Conservation (phyloP, 192 early-diverging fungal species). For the Pilaira anomala region DNA sequence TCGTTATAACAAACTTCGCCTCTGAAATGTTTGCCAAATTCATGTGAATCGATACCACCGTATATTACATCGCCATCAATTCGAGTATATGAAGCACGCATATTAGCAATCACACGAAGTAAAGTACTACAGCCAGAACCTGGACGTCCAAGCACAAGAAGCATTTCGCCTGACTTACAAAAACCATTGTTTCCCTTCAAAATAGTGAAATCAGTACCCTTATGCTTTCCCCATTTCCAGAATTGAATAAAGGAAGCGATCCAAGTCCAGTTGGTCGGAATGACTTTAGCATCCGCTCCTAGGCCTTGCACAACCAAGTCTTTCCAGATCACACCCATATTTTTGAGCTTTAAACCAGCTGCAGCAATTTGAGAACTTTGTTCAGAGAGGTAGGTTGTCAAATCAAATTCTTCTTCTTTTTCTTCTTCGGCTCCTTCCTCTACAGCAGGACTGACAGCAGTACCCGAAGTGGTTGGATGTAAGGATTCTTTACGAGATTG, state of each 20-base stretch:
- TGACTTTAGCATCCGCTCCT: slow-evolving; percentile 35
- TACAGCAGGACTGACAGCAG: too few species aligned
- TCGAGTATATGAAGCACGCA: slow-evolving; percentile 37
- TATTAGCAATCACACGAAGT: slow-evolving; percentile 58
- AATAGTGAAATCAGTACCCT: slow-evolving; percentile 44
- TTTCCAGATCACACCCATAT: slow-evolving; percentile 32
- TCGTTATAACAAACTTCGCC: slow-evolving; percentile 76
- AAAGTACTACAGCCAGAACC: slow-evolving; percentile 67
- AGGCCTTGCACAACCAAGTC: slow-evolving; percentile 33
- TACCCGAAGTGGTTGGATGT: too few species aligned
- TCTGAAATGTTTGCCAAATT: slow-evolving; percentile 59
- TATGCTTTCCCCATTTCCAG: slow-evolving; percentile 19
- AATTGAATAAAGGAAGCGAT: slow-evolving; percentile 17
- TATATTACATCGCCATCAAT: slow-evolving; percentile 60
- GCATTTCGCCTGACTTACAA: slow-evolving; percentile 71
- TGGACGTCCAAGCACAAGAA: slow-evolving; percentile 66
- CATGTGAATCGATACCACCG: slow-evolving; percentile 63
- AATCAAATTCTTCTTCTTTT: slow-evolving; percentile 35
- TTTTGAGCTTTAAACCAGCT: slow-evolving; percentile 42
- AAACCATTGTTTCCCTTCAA: slow-evolving; percentile 62
- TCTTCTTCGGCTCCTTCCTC: slow-evolving; percentile 21
- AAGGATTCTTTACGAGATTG: slow-evolving; percentile 24
- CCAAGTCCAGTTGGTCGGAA: slow-evolving; percentile 29
- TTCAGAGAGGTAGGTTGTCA: slow-evolving; percentile 34
- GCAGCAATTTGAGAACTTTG: slow-evolving; percentile 20